A percentile compares a stretch with the other conserved stretches of the same genome.
Evolutionary conservation across 2,329 filamentous ascomycete species (phyloP).

Genomic region (Talaromyces sp.): DNA sequence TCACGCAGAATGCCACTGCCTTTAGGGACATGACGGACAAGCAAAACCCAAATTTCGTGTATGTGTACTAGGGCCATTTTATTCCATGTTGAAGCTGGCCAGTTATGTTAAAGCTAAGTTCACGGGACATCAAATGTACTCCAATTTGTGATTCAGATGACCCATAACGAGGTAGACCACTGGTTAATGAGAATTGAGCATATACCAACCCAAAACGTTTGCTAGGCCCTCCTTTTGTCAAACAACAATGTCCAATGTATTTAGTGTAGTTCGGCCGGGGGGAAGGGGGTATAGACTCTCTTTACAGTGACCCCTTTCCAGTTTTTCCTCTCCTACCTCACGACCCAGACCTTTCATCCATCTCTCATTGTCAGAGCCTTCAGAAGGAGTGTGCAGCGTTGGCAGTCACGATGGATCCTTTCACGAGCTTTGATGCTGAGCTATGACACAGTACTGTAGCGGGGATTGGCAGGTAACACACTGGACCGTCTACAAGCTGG

Average conservation of each 20-base stretch:
- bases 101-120: too few relatives aligned
- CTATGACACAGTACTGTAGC: conserved; percentile 6
- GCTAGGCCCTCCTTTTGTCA: neutral
- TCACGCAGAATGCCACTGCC: conserved; percentile 39
- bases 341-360: neutral
- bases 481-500: conserved; percentile 1
- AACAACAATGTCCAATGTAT: too few relatives aligned
- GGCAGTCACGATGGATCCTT: neutral
- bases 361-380: neutral
- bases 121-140: too few relatives aligned
- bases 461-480: neutral
- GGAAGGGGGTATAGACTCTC: neutral
- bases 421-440: neutral
- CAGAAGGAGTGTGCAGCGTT: neutral
- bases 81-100: neutral
- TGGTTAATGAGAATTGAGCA: too few relatives aligned
- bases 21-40: conserved; percentile 50
- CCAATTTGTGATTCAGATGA: too few relatives aligned
- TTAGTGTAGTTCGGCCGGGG: neutral
- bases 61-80: conserved; percentile 21
- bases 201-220: neutral
- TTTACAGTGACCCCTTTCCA: neutral
- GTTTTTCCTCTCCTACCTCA: neutral
- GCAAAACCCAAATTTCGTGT: conserved; percentile 42
- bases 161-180: too few relatives aligned